These are phyloP conservation scores for Penicillium malachiteum DNA, from an alignment of 495 filamentous ascomycete species.

Conservation along the genomic window DNA sequence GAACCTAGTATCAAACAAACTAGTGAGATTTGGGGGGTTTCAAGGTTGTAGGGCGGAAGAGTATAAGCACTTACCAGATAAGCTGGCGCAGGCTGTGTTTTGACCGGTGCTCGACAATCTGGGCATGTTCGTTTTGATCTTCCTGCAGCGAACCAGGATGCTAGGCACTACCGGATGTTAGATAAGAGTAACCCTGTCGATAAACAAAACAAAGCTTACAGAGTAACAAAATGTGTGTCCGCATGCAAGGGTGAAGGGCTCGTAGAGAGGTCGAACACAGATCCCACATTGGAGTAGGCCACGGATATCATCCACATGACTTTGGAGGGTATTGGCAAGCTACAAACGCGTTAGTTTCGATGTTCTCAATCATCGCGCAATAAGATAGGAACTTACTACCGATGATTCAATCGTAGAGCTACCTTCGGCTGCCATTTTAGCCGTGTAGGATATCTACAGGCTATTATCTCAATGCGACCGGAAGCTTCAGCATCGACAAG, in stretches of 20 bases:
- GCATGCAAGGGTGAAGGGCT: constrained; percentile 69
- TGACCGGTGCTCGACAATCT: constrained; percentile 63
- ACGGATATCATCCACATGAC: constrained; percentile 51
- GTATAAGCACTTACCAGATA: constrained; percentile 51
- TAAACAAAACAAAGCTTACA: constrained; percentile 34
- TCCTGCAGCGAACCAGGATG: constrained; percentile 62
- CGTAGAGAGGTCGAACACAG: constrained; percentile 67
- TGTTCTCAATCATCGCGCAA: constrained; percentile 1
- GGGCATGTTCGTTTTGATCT: constrained; percentile 67
- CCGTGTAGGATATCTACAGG: neutral
- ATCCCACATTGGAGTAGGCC: constrained; percentile 62
- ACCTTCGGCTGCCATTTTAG: constrained; percentile 18
- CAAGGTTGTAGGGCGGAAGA: too few relatives aligned
- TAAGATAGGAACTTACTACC: constrained; percentile 27
- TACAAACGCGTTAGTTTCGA: constrained; percentile 21
- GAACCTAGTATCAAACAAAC: constrained; percentile 47
- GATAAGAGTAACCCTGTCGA: neutral
- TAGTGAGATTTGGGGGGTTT: constrained; percentile 4
- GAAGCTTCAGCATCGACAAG: constrained; percentile 8
- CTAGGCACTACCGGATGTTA: constrained; percentile 53
- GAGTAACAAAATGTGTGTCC: constrained; percentile 77
- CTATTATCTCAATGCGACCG: neutral
- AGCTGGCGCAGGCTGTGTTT: constrained; percentile 63
- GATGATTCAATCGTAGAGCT: constrained; percentile 24
- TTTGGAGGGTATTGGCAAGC: constrained; percentile 49